Base-by-base conservation (phyloP, 2,329 filamentous ascomycete genomes). In the Aspergillus ruber region DNA sequence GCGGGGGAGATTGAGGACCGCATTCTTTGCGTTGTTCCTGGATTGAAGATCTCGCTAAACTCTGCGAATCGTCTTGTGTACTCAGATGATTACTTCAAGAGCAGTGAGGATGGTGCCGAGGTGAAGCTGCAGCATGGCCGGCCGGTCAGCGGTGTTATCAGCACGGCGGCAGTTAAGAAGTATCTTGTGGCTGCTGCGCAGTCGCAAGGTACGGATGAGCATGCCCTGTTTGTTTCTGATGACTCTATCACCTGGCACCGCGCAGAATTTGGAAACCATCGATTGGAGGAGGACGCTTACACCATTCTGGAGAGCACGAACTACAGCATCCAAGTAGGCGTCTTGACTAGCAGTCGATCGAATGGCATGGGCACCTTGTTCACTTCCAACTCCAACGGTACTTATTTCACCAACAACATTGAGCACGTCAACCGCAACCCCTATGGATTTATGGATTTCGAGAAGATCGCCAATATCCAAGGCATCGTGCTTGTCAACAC, bases 321-420 rank as follows among this genome's bases (percentile, higher is more conserved):
- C 64, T 96, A 98, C 74, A 96, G 91, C 73, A 90, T 98, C 58
- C 91, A 97, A 70, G 83, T 98, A 47, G 90, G 97, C 67, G 90
- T 97, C 53, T 84, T 91, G 79, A 88, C 85, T 1, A 77, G 77
- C 9, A 72, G 68, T 48, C 35, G 74, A 73, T 40, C 77, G 1
- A 81, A 79, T 33, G 81, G 85, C 0, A 91, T 95, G 81, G 94
- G 93, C 29, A 83, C 86, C 9, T 76, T 98, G 48, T 91, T 96
- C 62, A 95, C 90, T 5, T 97, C 91, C 64, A 98, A 98, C 66
- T 97, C 90, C 27, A 94, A 97, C 64, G 93, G 93, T 51, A 96
- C 90, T 2, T 96, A 91, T 68, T 98, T 97, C 65, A 93, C 87
- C 2, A 84, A 86, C 61, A 97, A 95, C 60, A 80, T 91, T 47